Evolutionary conservation across 257 asterid genomes (phyloP), one percentile per base, ranked within the genome.

Genomic region (Jacaranda mimosifolia): DNA sequence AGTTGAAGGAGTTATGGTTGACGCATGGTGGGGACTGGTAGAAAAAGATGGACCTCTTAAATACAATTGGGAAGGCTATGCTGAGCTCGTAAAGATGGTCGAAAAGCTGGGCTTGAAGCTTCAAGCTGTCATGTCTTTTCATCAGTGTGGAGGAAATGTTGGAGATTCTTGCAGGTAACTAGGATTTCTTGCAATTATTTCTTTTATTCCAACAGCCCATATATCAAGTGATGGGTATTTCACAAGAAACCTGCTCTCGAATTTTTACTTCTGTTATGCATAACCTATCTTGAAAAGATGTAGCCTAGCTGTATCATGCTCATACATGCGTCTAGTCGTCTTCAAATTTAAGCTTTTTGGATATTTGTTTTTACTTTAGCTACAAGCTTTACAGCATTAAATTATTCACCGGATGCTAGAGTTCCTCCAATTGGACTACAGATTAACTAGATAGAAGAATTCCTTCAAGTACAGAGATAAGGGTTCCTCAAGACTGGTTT

Each of bases 11-110:
- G 93, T 95, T 5, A 93, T 93, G 99, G 97, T 95, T 10, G 99
- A 95, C 70, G 93, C 82, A 3, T 95, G 99, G 98, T 95, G 99
- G 99, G 98, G 97, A 15, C 78, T 95, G 79, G 97, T 93, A 3
- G 99, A 93, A 90, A 95, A 91, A 82, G 93, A 93, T 79, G 96
- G 97, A 26, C 99, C 99, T 3, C 55, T 80, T 79, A 86, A 81
- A 45, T 95, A 95, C 83, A 95, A 90, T 46, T 95, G 98, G 99
- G 97, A 91, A 80, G 99, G 98, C 17, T 94, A 91, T 83, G 88
- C 78, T 48, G 97, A 92, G 85, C 97, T 94, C 72, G 77, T 94
- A 9, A 87, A 86, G 63, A 86, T 92, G 97, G 93, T 90, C 19
- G 83, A 82, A 72, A 88, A 80, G 80, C 85, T 83, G 43, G 97